Evolutionary conservation across 2,329 filamentous ascomycete genomes (phyloP).

Genomic region (Fusarium compactum): DNA sequence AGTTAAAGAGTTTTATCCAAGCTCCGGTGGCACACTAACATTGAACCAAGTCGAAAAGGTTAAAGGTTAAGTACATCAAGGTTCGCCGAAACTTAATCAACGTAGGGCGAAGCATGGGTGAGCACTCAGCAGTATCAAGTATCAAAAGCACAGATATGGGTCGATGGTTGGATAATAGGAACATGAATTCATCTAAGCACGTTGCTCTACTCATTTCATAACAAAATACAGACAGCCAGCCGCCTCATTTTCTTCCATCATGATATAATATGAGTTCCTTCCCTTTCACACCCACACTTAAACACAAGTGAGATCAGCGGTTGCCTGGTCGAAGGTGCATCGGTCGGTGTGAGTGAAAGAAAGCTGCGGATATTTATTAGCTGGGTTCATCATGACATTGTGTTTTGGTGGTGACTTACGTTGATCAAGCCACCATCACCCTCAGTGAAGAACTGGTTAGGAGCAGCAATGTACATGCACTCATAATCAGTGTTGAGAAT

Average conservation of each 20-base stretch:
- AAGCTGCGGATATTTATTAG: background rate
- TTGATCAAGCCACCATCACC: slow-evolving; percentile 15
- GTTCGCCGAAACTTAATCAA: background rate
- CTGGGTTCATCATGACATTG: too few relatives aligned
- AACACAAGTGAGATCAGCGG: slow-evolving; percentile 14
- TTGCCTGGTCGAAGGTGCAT: slow-evolving; percentile 8
- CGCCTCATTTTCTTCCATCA: background rate
- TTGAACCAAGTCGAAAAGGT: background rate
- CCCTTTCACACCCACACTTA: background rate
- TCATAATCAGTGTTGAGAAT: slow-evolving; percentile 20
- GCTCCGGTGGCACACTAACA: background rate
- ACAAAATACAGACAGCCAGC: background rate
- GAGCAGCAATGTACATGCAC: slow-evolving; percentile 22
- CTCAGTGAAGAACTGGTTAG: slow-evolving; percentile 16
- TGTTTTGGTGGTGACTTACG: too few relatives aligned
- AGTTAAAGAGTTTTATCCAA: background rate
- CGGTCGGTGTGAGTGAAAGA: slow-evolving; percentile 12
- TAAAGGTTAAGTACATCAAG: background rate
- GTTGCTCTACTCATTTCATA: background rate
- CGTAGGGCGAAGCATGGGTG: background rate
- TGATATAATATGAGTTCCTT: too few relatives aligned
- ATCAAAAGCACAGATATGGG: background rate
- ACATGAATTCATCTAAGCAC: background rate
- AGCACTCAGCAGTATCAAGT: background rate
- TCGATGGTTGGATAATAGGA: background rate